These are phyloP conservation scores for Lasiosphaeria hispida DNA, from an alignment of 495 filamentous ascomycete genomes.

Conservation along the genomic window DNA sequence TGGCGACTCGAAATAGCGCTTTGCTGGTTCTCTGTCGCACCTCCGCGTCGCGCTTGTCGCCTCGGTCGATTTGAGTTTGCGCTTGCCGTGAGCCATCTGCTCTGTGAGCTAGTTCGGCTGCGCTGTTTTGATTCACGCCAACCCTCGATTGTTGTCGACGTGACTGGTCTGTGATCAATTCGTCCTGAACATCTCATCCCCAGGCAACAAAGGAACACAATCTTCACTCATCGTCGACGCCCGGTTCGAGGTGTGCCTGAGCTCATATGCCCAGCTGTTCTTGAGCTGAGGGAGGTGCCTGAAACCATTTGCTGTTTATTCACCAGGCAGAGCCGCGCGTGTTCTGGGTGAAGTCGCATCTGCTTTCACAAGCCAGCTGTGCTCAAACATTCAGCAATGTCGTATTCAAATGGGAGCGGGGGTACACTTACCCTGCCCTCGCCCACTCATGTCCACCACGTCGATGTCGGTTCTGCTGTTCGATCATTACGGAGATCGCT, in stretches of 20 bases:
- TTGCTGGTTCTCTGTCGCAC: slow-evolving; percentile 5
- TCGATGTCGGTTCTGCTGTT: slow-evolving; percentile 73
- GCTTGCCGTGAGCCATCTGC: slow-evolving; percentile 19
- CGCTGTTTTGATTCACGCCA: slow-evolving; percentile 19
- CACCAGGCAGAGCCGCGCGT: neutral
- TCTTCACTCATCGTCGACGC: neutral
- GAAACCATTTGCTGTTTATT: neutral
- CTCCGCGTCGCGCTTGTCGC: slow-evolving; percentile 1
- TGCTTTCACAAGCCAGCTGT: neutral
- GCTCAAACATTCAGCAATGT: slow-evolving; percentile 25
- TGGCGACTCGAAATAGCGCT: neutral
- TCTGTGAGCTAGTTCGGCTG: slow-evolving; percentile 12
- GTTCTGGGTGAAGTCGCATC: neutral
- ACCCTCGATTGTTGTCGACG: slow-evolving; percentile 11
- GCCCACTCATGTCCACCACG: slow-evolving; percentile 75
- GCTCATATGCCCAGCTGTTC: slow-evolving; percentile 2
- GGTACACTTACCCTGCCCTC: slow-evolving; percentile 80
- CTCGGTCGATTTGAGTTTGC: slow-evolving; percentile 21
- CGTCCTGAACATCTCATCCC: slow-evolving; percentile 3
- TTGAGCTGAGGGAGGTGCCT: slow-evolving; percentile 1
- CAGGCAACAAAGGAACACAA: neutral
- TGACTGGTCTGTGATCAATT: slow-evolving; percentile 16
- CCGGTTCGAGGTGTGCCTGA: neutral
- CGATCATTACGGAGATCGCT: slow-evolving; percentile 78
- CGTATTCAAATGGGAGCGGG: slow-evolving; percentile 55